These are phyloP conservation scores for Sporopachydermia quercuum DNA, from an alignment of 805 yeast species.

Conservation along the genomic window DNA sequence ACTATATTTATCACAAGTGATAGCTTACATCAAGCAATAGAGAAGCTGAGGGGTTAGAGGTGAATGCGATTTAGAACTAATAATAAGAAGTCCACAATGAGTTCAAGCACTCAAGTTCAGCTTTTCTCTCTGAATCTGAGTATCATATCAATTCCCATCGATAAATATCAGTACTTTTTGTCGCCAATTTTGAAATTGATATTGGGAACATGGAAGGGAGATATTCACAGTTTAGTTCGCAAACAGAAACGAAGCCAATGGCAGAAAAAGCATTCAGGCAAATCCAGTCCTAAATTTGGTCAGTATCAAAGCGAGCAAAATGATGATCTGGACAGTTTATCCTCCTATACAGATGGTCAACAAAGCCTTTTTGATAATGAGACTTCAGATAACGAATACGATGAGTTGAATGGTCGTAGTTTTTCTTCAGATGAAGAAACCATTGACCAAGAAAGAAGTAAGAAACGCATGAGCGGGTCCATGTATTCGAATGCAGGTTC, in stretches of 20 bases:
- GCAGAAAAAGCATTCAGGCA: conserved; percentile 7
- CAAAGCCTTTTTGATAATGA: conserved; percentile 3
- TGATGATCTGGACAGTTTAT: conserved; percentile 2
- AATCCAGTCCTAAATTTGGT: conserved; percentile 8
- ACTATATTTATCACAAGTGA: too few relatives aligned
- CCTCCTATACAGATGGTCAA: background rate
- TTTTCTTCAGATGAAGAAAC: background rate
- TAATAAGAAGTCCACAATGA: too few relatives aligned
- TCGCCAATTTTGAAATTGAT: conserved; percentile 33
- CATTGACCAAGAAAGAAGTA: background rate
- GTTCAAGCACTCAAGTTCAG: conserved; percentile 28
- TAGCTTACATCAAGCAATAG: too few relatives aligned
- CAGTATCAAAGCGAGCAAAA: conserved; percentile 4
- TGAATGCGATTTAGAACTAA: too few relatives aligned
- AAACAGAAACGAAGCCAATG: conserved; percentile 12
- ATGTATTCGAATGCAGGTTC: background rate
- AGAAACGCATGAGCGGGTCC: background rate
- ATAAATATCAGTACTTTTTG: conserved; percentile 36
- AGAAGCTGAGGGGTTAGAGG: too few relatives aligned
- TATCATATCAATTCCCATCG: conserved; percentile 38
- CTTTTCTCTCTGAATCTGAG: conserved; percentile 30
- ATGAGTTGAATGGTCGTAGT: background rate
- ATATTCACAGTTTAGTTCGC: conserved; percentile 23
- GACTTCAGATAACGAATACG: conserved; percentile 3
- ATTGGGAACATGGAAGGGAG: conserved; percentile 13